These are phyloP conservation scores for Silene noctiflora DNA, from an alignment of 179 eudicot species.

Conservation along the genomic window DNA sequence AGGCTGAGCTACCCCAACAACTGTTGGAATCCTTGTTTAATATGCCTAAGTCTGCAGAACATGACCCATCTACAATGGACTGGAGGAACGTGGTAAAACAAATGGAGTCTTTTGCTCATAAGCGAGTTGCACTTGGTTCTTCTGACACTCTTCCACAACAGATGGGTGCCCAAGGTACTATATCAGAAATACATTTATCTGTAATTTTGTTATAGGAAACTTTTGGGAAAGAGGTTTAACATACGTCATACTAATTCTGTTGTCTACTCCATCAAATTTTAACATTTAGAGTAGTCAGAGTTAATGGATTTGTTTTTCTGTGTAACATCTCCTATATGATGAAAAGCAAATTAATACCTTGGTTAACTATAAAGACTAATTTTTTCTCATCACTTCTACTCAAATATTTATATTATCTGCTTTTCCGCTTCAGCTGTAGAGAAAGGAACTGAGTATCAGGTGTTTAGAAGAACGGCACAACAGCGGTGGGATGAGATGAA, in stretches of 20 bases:
- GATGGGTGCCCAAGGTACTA: constrained; percentile 44
- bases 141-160: constrained; percentile 34
- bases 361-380: no score
- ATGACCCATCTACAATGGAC: constrained; percentile 64
- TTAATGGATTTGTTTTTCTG: no score
- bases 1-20: constrained; percentile 56
- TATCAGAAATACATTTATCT: constrained; percentile 5
- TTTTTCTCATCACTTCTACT: neutral
- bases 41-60: constrained; percentile 55
- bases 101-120: constrained; percentile 73
- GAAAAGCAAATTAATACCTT: no score
- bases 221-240: no score
- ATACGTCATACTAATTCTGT: no score
- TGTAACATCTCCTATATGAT: no score
- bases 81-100: constrained; percentile 83
- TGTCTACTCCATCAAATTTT: no score
- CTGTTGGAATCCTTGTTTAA: constrained; percentile 77
- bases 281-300: no score
- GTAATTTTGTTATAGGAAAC: neutral
- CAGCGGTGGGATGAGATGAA: constrained; percentile 63
- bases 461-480: constrained; percentile 53
- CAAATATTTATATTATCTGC: neutral
- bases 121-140: constrained; percentile 38
- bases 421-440: constrained; percentile 35
- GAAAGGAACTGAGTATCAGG: constrained; percentile 70